A percentile compares a stretch with the other conserved stretches of the same genome.
These are phyloP conservation scores for Tetracladium marchalianum DNA, from an alignment of 495 filamentous ascomycete genomes.

Conservation along the genomic window DNA sequence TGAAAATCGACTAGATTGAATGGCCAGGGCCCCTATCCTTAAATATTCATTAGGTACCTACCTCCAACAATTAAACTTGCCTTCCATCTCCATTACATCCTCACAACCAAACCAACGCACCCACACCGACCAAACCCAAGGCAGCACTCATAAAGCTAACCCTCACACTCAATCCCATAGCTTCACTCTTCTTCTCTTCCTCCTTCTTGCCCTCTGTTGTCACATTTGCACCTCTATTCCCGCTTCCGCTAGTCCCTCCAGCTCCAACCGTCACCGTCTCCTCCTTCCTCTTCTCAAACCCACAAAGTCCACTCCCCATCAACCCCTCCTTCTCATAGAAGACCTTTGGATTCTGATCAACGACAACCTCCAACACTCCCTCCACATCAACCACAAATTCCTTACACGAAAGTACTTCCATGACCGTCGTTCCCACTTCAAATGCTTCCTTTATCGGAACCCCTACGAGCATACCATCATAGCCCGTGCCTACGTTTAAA, in stretches of 20 bases:
- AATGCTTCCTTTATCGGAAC: conserved; percentile 11
- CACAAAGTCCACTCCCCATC: conserved; percentile 29
- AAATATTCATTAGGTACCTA: too few species aligned
- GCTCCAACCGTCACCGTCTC: conserved; percentile 28
- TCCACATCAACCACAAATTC: too few species aligned
- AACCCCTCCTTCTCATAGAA: conserved; percentile 31
- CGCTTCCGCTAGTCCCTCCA: too few species aligned
- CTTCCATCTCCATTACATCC: too few species aligned
- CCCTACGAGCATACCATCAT: conserved; percentile 10
- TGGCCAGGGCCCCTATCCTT: too few species aligned
- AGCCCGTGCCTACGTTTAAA: too few species aligned
- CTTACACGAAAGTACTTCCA: too few species aligned
- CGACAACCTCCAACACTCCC: too few species aligned
- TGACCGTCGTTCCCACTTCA: background rate
- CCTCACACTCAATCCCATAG: conserved; percentile 18
- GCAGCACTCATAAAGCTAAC: background rate
- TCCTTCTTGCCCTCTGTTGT: conserved; percentile 29
- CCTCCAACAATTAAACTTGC: too few species aligned
- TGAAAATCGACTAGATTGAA: too few species aligned
- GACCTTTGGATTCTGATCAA: conserved; percentile 29
- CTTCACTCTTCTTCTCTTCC: conserved; percentile 34
- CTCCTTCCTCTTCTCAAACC: conserved; percentile 32
- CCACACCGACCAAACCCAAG: conserved; percentile 7
- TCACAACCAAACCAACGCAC: background rate
- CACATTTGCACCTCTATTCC: too few species aligned